phyloP scores from a whole-genome alignment of 2,329 filamentous ascomycete genomes.

The Corynespora cassiicola region DNA sequence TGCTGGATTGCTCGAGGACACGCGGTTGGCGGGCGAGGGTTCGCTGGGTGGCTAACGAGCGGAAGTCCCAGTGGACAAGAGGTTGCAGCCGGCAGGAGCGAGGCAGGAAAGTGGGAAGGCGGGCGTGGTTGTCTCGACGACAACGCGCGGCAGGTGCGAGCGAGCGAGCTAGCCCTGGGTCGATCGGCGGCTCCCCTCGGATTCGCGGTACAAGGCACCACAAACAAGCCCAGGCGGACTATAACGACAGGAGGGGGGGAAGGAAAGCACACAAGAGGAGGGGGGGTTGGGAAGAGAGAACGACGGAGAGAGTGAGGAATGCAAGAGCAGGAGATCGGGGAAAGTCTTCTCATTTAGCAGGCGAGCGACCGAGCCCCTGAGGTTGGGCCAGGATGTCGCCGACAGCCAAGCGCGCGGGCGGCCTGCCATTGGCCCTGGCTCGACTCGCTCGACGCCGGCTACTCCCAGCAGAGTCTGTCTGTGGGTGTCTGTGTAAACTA shows the following conservation, averaged over 20 bases:
- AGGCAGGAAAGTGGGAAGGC: no score
- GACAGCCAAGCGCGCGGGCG: no score
- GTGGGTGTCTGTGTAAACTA: no score
- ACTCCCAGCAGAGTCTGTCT: no score
- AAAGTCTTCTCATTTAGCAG: no score
- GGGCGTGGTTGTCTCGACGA: constrained; percentile 36
- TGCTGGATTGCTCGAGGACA: constrained; percentile 18
- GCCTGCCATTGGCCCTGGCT: no score
- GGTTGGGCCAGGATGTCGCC: no score
- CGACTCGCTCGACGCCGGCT: no score
- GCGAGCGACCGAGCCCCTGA: no score
- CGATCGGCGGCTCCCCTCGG: constrained; percentile 33
- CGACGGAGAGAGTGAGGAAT: constrained; percentile 35
- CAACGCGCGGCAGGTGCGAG: constrained; percentile 37
- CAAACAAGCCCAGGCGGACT: constrained; percentile 24
- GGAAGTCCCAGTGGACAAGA: constrained; percentile 25
- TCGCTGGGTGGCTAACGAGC: constrained; percentile 28
- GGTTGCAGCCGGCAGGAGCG: constrained; percentile 31
- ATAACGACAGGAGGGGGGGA: constrained; percentile 37
- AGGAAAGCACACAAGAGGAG: constrained; percentile 22
- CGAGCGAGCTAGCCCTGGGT: constrained; percentile 23
- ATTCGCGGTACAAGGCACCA: constrained; percentile 13
- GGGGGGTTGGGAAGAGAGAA: constrained; percentile 35
- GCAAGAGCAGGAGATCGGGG: constrained; percentile 28
- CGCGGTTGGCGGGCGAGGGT: constrained; percentile 17